Percentiles rank a stretch among this genome's conserved stretches.
These are phyloP conservation scores for Nigrograna mackinnonii DNA, from an alignment of 2,329 filamentous ascomycete species.

Conservation along the genomic window DNA sequence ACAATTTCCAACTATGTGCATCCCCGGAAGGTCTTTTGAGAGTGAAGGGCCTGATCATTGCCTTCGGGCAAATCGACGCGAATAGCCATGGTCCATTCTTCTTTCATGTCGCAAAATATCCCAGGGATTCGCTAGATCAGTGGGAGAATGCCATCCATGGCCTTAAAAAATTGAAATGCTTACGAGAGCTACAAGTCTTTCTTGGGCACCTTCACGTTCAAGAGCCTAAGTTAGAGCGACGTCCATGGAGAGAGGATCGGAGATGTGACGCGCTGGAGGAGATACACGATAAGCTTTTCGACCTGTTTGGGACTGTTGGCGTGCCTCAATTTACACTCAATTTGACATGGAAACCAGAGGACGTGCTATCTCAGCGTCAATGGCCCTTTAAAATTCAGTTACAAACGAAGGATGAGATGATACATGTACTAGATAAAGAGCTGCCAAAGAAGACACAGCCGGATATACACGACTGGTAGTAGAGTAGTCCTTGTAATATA, in stretches of 20 bases:
- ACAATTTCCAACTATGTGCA: slow-evolving; percentile 9
- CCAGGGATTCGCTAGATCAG: neutral
- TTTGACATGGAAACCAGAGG: slow-evolving; percentile 10
- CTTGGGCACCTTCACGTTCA: slow-evolving; percentile 3
- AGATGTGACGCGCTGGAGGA: slow-evolving; percentile 6
- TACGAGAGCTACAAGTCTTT: slow-evolving; percentile 9
- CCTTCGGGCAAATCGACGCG: slow-evolving; percentile 9
- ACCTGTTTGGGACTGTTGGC: slow-evolving; percentile 7
- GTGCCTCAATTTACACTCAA: slow-evolving; percentile 9
- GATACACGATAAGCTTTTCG: slow-evolving; percentile 9
- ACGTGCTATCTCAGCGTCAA: slow-evolving; percentile 9
- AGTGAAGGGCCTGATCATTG: slow-evolving; percentile 9
- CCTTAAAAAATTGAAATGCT: slow-evolving; percentile 5
- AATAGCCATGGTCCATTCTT: slow-evolving; percentile 5
- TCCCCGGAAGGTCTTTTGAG: slow-evolving; percentile 9
- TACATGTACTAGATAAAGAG: slow-evolving; percentile 1
- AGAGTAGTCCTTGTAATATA: too few species aligned
- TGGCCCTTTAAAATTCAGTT: slow-evolving; percentile 9
- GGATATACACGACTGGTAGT: slow-evolving; percentile 5
- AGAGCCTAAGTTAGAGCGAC: slow-evolving; percentile 6
- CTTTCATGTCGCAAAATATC: neutral
- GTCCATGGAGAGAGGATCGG: slow-evolving; percentile 6
- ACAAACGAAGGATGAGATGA: slow-evolving; percentile 6
- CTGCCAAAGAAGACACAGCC: slow-evolving; percentile 6
- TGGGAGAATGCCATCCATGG: slow-evolving; percentile 5